Conservation (phyloP, 352 stramenopile species). For the Phytophthora gonapodyides region DNA sequence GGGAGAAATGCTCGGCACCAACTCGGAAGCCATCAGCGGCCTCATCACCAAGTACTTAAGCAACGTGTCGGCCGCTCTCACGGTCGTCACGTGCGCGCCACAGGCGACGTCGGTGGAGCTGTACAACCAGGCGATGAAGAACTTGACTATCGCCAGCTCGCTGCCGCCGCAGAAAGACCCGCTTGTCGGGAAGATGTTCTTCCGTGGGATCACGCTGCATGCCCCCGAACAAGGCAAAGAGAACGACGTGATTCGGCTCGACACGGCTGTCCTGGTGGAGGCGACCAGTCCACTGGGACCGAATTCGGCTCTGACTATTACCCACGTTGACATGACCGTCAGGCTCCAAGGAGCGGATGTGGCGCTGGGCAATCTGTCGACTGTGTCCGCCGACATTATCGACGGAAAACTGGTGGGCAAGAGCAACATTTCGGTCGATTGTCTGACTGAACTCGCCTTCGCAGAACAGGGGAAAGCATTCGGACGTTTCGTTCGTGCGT, state of each 20-base stretch:
- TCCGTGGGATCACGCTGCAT: constrained; percentile 59
- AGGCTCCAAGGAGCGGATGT: constrained; percentile 46
- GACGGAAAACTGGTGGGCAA: constrained; percentile 55
- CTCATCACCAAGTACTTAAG: constrained; percentile 84
- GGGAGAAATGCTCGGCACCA: constrained; percentile 66
- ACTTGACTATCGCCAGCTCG: constrained; percentile 61
- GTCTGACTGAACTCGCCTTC: constrained; percentile 52
- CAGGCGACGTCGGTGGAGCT: constrained; percentile 68
- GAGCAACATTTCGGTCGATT: constrained; percentile 79
- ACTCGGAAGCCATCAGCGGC: constrained; percentile 66
- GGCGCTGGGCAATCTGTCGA: constrained; percentile 54
- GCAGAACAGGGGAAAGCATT: constrained; percentile 51
- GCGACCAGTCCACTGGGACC: constrained; percentile 67
- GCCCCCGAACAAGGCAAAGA: constrained; percentile 44
- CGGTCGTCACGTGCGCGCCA: constrained; percentile 62
- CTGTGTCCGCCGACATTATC: constrained; percentile 57
- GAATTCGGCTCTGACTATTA: constrained; percentile 60
- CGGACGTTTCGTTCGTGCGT: constrained; percentile 70
- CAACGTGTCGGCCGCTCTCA: constrained; percentile 54
- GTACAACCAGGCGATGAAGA: constrained; percentile 76
- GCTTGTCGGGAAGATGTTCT: constrained; percentile 67
- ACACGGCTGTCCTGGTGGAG: constrained; percentile 67
- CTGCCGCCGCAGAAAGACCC: constrained; percentile 67
- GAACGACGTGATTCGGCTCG: constrained; percentile 52
- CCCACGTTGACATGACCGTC: constrained; percentile 65